Conservation (phyloP, 371 early-diverging fungal genomes). For the Apophysomyces variabilis region DNA sequence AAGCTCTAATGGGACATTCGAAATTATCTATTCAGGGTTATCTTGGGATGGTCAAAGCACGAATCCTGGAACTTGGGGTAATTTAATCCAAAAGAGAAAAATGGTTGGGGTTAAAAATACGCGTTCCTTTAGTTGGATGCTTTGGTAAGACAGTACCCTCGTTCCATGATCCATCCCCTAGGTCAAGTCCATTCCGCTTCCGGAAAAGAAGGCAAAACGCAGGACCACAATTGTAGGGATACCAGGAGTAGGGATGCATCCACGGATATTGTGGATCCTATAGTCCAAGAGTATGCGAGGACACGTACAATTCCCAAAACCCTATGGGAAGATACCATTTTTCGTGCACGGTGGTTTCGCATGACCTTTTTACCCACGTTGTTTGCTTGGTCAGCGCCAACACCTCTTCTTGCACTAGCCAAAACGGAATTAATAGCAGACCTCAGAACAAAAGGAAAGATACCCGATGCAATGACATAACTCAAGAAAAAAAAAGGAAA, state of each 20-base stretch:
- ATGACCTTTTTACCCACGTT: slow-evolving; percentile 29
- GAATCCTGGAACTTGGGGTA: slow-evolving; percentile 36
- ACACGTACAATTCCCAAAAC: slow-evolving; percentile 16
- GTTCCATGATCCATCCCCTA: slow-evolving; percentile 4
- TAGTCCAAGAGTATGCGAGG: slow-evolving; percentile 10
- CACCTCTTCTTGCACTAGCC: not conserved
- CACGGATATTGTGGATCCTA: too few relatives aligned
- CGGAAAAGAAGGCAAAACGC: too few relatives aligned
- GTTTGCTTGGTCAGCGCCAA: slow-evolving; percentile 15
- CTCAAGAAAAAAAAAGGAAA: slow-evolving; percentile 6
- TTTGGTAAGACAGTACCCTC: slow-evolving; percentile 19
- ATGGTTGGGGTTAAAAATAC: not conserved
- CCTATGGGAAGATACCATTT: slow-evolving; percentile 22
- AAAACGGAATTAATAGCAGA: slow-evolving; percentile 20
- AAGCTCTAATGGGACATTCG: not conserved
- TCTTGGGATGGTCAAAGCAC: slow-evolving; percentile 13
- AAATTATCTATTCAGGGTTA: slow-evolving; percentile 4
- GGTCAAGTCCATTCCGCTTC: not conserved
- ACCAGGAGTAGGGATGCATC: too few relatives aligned
- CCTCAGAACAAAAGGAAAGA: slow-evolving; percentile 21
- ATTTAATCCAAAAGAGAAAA: not conserved
- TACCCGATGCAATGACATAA: slow-evolving; percentile 20
- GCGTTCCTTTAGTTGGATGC: slow-evolving; percentile 18
- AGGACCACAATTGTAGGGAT: too few relatives aligned
- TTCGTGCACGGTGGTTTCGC: slow-evolving; percentile 25